Evolutionary conservation across 75 land plant genomes (phyloP), one percentile per base, ranked within the genome.

Genomic region (Selaginella moellendorffii): DNA sequence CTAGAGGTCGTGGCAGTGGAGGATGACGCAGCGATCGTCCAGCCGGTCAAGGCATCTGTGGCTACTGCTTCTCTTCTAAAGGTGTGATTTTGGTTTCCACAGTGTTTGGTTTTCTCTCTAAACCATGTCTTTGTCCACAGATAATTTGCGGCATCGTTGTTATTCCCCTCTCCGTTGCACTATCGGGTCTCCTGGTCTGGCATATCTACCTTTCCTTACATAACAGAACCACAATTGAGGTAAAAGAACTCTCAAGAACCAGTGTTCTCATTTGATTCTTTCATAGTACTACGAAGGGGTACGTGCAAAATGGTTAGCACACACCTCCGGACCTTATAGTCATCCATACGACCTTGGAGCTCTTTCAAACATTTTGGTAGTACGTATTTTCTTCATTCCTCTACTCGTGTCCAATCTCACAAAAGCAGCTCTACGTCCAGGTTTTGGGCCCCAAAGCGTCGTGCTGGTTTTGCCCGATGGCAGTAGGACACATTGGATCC

Each of bases 201-300:
- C 90, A 88, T 52, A 29, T 85, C 26, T 86, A 72, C 72, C 90
- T 88, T 23, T 66, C 80, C 54, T 26, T 72, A 60, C 83, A 71
- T 27, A 88, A 88, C 75, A 72, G 76, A 81, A 88, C 93, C 30
- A 85, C 90, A 19, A 85, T 85, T 63, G 93, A 88, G 86, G 93
- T 88, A 61, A 24, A 24, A 2, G 1, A 36, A 36, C 14, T 36
- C 46, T 5, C 14, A 5, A 36, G 14, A 14, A 36, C 46, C 14
- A 36, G 14, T 36, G 10, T 36, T 36, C 14, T 36, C 46, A 36
- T 5, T 36, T 36, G 5, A 36, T 36, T 36, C 14, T 36, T 36
- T 36, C 14, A 36, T 51, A 89, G 91, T 78, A 81, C 68, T 73
- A 83, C 66, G 87, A 81, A 72, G 82, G 75, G 31, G 74, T 72